Conservation (phyloP, 768 basidiomycete species). For the Punctularia strigosozonata region DNA sequence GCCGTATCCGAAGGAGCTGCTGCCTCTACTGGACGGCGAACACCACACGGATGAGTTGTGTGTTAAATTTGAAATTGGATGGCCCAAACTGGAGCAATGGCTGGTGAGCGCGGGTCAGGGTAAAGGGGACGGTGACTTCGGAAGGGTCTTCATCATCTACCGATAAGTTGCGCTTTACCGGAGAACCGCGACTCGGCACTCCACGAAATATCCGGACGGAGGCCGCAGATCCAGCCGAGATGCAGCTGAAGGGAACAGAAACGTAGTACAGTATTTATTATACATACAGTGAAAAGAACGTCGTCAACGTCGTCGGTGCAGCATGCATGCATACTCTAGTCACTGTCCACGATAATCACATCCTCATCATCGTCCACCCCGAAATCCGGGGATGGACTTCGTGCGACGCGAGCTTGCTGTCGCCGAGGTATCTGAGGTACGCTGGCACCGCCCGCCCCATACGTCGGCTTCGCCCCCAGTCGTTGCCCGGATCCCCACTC, state of each 20-base stretch:
- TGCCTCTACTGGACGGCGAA: slow-evolving; percentile 67
- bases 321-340: too few species aligned
- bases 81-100: slow-evolving; percentile 74
- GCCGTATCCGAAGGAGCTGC: slow-evolving; percentile 45
- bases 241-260: too few species aligned
- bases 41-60: slow-evolving; percentile 90
- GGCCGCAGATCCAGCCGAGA: too few species aligned
- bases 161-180: too few species aligned
- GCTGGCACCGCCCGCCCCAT: slow-evolving; percentile 45
- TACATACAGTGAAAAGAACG: too few species aligned
- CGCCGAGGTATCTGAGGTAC: slow-evolving; percentile 32
- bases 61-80: slow-evolving; percentile 70
- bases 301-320: too few species aligned
- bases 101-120: slow-evolving; percentile 47
- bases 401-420: slow-evolving; percentile 26
- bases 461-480: slow-evolving; percentile 26
- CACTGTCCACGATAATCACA: slow-evolving; percentile 77
- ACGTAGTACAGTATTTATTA: too few species aligned
- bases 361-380: slow-evolving; percentile 74
- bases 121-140: slow-evolving; percentile 54
- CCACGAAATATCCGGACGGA: too few species aligned
- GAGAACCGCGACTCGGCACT: too few species aligned
- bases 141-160: slow-evolving; percentile 69
- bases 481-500: slow-evolving; percentile 36
- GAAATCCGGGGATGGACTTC: slow-evolving; percentile 52